Evolutionary conservation across 257 asterid species (phyloP), one percentile per base, ranked within the genome.

Genomic region (Capsicum chinense): DNA sequence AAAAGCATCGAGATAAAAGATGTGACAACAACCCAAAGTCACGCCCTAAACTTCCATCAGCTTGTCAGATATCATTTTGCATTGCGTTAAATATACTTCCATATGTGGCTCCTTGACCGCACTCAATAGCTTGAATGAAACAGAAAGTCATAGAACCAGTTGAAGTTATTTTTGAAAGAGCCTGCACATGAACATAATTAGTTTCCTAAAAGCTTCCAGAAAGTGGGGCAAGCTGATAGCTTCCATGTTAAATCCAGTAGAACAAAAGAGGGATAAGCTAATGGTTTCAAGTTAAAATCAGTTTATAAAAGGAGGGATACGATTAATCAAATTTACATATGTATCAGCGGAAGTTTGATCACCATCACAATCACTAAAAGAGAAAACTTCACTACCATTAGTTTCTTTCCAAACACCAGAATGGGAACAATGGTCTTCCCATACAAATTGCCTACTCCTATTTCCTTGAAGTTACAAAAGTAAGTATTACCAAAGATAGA

Each of bases 351-450:
- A 96, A 84, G 98, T 93, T 87, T 96, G 98, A 88, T 96, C 79
- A 85, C 94, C 99, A 87, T 94, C 99, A 87, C 99, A 96, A 48
- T 98, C 99, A 71, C 99, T 96, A 85, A 94, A 94, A 86, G 98
- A 94, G 83, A 92, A 86, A 83, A 86, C 99, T 90, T 94, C 98
- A 71, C 98, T 98, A 44, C 99, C 99, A 63, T 83, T 94, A 73
- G 99, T 84, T 85, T 98, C 98, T 91, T 94, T 96, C 94, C 93
- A 93, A 39, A 90, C 91, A 59, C 98, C 98, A 35, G 98, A 94
- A 84, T 92, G 92, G 83, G 98, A 98, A 73, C 97, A 95, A 88
- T 96, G 99, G 91, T 96, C 99, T 91, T 96, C 99, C 99, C 99
- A 96, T 50, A 74, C 73, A 88, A 93, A 94, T 48, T 91, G 94